A percentile compares a stretch with the other conserved stretches of the same genome.
Conservation (phyloP, 306 rosid species). For the Vigna radiata region DNA sequence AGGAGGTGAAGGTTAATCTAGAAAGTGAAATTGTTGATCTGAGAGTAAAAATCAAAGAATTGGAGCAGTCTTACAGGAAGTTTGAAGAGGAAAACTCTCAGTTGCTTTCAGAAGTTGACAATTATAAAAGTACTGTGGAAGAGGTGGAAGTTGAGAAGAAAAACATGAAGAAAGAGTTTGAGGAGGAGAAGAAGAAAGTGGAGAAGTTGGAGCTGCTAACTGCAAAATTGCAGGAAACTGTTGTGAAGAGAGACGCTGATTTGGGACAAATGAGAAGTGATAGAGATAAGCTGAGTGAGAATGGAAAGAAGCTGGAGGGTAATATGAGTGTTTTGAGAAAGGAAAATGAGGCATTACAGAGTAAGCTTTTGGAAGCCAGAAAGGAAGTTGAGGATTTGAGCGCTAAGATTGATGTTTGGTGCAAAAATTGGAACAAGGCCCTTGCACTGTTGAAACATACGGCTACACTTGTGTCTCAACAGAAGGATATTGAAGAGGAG, state of each 20-base stretch:
- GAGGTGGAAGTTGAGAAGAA: slow-evolving; percentile 36
- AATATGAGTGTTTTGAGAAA: slow-evolving; percentile 44
- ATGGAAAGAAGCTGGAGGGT: slow-evolving; percentile 46
- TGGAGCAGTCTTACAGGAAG: slow-evolving; percentile 37
- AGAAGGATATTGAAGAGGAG: slow-evolving; percentile 43
- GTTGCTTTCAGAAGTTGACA: slow-evolving; percentile 50
- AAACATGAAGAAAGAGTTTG: slow-evolving; percentile 40
- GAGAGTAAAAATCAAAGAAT: slow-evolving; percentile 39
- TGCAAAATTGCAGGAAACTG: slow-evolving; percentile 46
- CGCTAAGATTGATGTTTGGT: slow-evolving; percentile 52
- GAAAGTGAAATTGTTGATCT: slow-evolving; percentile 54
- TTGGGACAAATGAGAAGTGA: slow-evolving; percentile 46
- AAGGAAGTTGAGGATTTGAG: slow-evolving; percentile 49
- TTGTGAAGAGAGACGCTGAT: slow-evolving; percentile 49
- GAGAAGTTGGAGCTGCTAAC: slow-evolving; percentile 49
- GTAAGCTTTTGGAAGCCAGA: slow-evolving; percentile 47
- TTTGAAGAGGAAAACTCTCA: slow-evolving; percentile 48
- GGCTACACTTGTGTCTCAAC: slow-evolving; percentile 48
- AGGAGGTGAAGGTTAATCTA: slow-evolving; percentile 43
- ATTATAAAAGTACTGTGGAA: slow-evolving; percentile 37
- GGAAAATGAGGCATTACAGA: slow-evolving; percentile 56
- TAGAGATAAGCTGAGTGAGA: slow-evolving; percentile 44
- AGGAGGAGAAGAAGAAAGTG: slow-evolving; percentile 58
- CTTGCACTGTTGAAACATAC: slow-evolving; percentile 68
- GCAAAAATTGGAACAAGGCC: slow-evolving; percentile 50